A percentile compares a stretch with the other conserved stretches of the same genome.
phyloP scores from a whole-genome alignment of 345 rosid genomes.

The Eucalyptus marginata region DNA sequence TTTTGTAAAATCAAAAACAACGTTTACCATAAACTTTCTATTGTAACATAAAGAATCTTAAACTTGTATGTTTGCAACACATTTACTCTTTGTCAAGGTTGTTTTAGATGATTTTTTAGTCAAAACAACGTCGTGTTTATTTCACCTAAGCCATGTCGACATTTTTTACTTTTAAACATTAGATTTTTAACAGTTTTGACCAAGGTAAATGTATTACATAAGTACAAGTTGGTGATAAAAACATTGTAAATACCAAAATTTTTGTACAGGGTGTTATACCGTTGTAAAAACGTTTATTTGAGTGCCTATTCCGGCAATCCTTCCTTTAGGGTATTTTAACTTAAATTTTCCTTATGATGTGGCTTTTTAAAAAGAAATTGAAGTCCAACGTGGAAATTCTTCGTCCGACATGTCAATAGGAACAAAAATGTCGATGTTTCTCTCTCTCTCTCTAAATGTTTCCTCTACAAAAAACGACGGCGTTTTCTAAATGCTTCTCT shows the following conservation, averaged over 20 bases:
- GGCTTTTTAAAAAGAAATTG: background rate
- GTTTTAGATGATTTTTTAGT: no score
- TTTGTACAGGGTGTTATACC: rapidly evolving
- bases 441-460: background rate
- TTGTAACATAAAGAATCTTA: no score
- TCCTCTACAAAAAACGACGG: background rate
- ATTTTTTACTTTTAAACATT: no score
- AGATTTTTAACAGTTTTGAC: background rate
- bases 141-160: background rate
- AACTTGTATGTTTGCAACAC: rapidly evolving
- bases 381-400: background rate
- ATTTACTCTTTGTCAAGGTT: no score
- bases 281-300: background rate
- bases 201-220: background rate
- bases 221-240: background rate
- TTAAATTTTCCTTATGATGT: background rate
- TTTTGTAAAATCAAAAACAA: no score
- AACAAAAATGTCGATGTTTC: no score
- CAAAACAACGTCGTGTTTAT: no score
- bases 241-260: no score
- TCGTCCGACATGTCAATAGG: background rate
- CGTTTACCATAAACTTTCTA: no score
- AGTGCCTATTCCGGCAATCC: background rate
- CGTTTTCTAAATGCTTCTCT: background rate
- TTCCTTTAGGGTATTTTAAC: no score